Evolutionary conservation across 148 eudicot species (phyloP), one percentile per base, ranked within the genome.

Genomic region (Silene latifolia): DNA sequence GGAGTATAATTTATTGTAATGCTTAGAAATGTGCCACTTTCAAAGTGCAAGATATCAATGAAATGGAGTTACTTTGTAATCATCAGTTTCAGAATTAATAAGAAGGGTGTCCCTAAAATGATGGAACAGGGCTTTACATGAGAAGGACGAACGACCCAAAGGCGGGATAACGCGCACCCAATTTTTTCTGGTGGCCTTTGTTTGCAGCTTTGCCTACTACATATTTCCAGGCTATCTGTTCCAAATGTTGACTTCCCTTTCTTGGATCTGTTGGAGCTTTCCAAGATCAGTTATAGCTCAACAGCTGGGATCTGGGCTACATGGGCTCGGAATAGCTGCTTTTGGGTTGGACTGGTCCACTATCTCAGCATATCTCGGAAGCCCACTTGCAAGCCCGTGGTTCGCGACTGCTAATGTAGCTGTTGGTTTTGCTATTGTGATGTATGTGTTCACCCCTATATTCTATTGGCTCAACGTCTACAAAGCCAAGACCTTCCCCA

Each of bases 391-490:
- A 21, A 92, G 99, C 82, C 99, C 97, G 0, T 96, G 99, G 99
- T 96, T 96, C 24, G 99, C 99, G 66, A 96, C 99, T 6, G 99
- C 98, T 46, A 96, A 96, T 80, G 98, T 96, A 53, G 99, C 97
- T 23, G 94, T 79, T 29, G 99, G 98, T 0, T 96, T 82, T 69
- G 69, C 84, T 59, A 20, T 92, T 19, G 82, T 96, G 4, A 92
- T 96, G 98, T 96, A 96, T 72, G 90, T 92, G 19, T 12, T 92
- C 54, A 87, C 90, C 19, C 99, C 98, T 14, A 18, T 90, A 1
- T 81, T 77, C 78, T 92, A 96, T 29, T 92, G 99, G 99, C 75
- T 90, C 44, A 81, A 96, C 63, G 74, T 89, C 60, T 92, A 90
- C 79, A 79, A 88, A 8, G 99, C 99, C 72, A 90, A 96, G 74